These are phyloP conservation scores for Debaryomyces udenii DNA, from an alignment of 1,139 yeast genomes.

Conservation along the genomic window DNA sequence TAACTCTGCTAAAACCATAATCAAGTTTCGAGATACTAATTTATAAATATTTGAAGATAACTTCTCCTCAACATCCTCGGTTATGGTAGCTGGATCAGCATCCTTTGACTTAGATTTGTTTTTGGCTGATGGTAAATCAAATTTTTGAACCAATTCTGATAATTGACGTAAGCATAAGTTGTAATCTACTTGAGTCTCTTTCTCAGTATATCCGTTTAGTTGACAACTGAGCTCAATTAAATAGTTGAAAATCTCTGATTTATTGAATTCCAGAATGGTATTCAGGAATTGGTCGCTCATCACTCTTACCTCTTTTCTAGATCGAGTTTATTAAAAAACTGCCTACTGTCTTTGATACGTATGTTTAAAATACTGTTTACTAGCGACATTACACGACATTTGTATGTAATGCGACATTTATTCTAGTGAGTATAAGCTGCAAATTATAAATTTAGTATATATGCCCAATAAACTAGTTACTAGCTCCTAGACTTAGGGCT, in stretches of 20 bases:
- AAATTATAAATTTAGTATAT: slow-evolving; percentile 1
- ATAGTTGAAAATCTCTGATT: slow-evolving; percentile 26
- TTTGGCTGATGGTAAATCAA: slow-evolving; percentile 14
- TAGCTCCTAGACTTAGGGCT: slow-evolving; percentile 1
- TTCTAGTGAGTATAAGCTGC: background rate
- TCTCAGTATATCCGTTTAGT: slow-evolving; percentile 17
- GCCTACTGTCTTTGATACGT: slow-evolving; percentile 4
- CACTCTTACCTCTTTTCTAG: background rate
- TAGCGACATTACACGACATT: slow-evolving; percentile 3
- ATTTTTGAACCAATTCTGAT: slow-evolving; percentile 22
- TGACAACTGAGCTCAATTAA: slow-evolving; percentile 27
- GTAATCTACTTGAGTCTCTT: slow-evolving; percentile 19
- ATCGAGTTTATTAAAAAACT: background rate
- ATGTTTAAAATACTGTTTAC: slow-evolving; percentile 3
- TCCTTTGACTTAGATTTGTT: slow-evolving; percentile 19
- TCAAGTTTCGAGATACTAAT: slow-evolving; percentile 34
- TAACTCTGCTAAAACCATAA: slow-evolving; percentile 31
- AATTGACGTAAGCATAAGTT: slow-evolving; percentile 21
- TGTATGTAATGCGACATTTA: slow-evolving; percentile 7
- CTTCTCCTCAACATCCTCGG: slow-evolving; percentile 9
- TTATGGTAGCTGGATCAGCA: slow-evolving; percentile 8
- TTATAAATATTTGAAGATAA: slow-evolving; percentile 31
- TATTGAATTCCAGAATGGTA: slow-evolving; percentile 18
- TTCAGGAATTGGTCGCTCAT: slow-evolving; percentile 6
- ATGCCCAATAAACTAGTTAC: background rate